phyloP scores from a whole-genome alignment of 164 flowering plant species.

The Litsea cubeba region DNA sequence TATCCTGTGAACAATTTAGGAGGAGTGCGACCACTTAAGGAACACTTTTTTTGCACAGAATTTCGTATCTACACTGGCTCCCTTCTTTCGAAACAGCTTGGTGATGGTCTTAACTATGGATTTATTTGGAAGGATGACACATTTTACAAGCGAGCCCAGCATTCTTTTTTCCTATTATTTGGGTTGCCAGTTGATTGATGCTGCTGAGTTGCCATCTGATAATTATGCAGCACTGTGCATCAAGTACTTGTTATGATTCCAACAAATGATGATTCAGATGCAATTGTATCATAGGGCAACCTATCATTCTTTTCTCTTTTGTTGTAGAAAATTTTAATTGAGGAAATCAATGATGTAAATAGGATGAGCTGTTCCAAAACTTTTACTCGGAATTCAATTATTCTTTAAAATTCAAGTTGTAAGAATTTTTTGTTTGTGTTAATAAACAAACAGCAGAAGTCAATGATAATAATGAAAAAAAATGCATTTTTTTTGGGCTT shows the following conservation, averaged over 20 bases:
- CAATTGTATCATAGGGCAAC: neutral
- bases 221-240: neutral
- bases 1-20: neutral
- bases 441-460: too few relatives aligned
- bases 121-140: too few relatives aligned
- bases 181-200: conserved; percentile 2
- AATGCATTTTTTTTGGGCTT: too few relatives aligned
- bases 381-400: too few relatives aligned
- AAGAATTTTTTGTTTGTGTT: too few relatives aligned
- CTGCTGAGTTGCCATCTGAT: neutral
- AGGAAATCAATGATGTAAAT: too few relatives aligned
- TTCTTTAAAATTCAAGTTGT: too few relatives aligned
- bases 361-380: too few relatives aligned
- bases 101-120: too few relatives aligned
- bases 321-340: neutral
- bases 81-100: neutral
- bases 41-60: neutral
- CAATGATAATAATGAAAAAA: too few relatives aligned
- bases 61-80: neutral
- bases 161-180: neutral
- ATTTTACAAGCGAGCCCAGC: neutral
- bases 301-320: neutral
- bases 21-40: neutral
- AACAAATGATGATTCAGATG: neutral
- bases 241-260: neutral